Evolutionary conservation across 345 rosid species (phyloP).

Genomic region (rapeseed (Brassica napus)): Da-Ae NC_063450.1:21198501-21199000

Average conservation of each 20-base stretch:
- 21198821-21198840: not conserved
- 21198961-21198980: not conserved
- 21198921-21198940: not conserved
- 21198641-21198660: conserved; percentile 3
- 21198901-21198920: not conserved
- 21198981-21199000: not conserved
- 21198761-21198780: not conserved
- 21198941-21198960: not conserved
- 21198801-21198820: not conserved
- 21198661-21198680: not conserved
- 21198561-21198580: not conserved
- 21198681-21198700: not conserved
- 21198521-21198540: not conserved
- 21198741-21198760: not conserved
- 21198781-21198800: not conserved
- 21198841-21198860: not conserved
- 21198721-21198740: not conserved
- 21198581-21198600: not conserved
- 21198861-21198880: not conserved
- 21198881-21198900: conserved; percentile 18
- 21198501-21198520: not conserved
- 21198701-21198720: not conserved
- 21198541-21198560: not conserved
- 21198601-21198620: not conserved
- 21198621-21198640: not conserved